These are phyloP conservation scores for Penicillium taxi DNA, from an alignment of 495 filamentous ascomycete species.

Conservation along the genomic window DNA sequence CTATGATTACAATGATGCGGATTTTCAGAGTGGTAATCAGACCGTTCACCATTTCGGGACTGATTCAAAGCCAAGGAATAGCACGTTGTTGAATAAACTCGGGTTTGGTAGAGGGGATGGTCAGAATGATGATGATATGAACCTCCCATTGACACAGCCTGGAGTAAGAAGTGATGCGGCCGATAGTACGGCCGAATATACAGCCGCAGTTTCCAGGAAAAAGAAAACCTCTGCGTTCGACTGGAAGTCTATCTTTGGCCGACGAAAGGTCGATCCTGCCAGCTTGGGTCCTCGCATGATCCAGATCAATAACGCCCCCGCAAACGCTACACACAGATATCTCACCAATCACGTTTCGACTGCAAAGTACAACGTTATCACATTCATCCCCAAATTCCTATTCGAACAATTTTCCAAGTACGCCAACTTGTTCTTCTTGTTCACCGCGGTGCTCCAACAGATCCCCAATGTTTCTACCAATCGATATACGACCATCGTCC, in stretches of 20 bases:
- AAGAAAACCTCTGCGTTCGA: conserved; percentile 61
- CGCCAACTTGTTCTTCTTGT: conserved; percentile 98
- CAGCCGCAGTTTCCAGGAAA: conserved; percentile 24
- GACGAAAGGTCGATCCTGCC: conserved; percentile 78
- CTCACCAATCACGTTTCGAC: conserved; percentile 96
- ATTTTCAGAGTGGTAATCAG: too few relatives aligned
- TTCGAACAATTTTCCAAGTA: conserved; percentile 99
- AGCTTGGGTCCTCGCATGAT: conserved; percentile 89
- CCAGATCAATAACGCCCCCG: conserved; percentile 93
- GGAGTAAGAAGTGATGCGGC: conserved; percentile 41
- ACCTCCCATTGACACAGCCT: conserved; percentile 83
- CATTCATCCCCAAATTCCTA: conserved; percentile 96
- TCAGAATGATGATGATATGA: conserved; percentile 99
- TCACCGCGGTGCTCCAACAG: conserved; percentile 91
- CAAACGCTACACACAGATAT: conserved; percentile 81
- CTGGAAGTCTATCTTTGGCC: conserved; percentile 93
- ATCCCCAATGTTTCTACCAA: conserved; percentile 94
- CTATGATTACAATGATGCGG: too few relatives aligned
- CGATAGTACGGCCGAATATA: conserved; percentile 26
- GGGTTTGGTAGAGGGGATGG: too few relatives aligned
- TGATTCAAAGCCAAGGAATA: too few relatives aligned
- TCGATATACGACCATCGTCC: conserved; percentile 90
- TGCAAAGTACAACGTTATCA: conserved; percentile 91
- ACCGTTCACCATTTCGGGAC: too few relatives aligned
- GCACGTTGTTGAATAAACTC: too few relatives aligned